phyloP scores from a whole-genome alignment of 75 land plant genomes.

The Cupressus sempervirens region DNA sequence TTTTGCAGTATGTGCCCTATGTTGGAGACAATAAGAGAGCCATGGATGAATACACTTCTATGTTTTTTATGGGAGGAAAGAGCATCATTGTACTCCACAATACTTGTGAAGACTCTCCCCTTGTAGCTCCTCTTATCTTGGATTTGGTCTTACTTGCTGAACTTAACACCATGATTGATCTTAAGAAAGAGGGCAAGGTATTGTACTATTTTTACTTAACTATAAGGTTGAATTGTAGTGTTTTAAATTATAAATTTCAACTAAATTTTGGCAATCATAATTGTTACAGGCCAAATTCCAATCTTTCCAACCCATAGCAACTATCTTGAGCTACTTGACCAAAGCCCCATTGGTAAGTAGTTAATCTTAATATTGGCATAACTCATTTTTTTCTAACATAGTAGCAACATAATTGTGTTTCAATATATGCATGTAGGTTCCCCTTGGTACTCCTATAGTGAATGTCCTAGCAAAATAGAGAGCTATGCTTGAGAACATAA shows the following conservation, averaged over 20 bases:
- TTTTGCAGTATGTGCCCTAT: slow-evolving; percentile 88
- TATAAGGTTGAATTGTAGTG: not conserved
- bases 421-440: slow-evolving; percentile 47
- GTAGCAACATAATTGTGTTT: too few species aligned
- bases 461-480: slow-evolving; percentile 95
- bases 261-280: not conserved
- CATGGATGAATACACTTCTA: slow-evolving; percentile 98
- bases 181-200: slow-evolving; percentile 86
- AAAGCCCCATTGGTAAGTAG: slow-evolving; percentile 91
- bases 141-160: slow-evolving; percentile 91
- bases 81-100: slow-evolving; percentile 95
- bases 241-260: not conserved
- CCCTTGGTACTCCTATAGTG: slow-evolving; percentile 94
- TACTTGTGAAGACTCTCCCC: slow-evolving; percentile 91
- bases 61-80: slow-evolving; percentile 94
- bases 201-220: not conserved
- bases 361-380: not conserved
- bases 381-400: not conserved
- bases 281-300: slow-evolving; percentile 79
- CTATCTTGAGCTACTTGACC: slow-evolving; percentile 88
- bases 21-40: slow-evolving; percentile 98
- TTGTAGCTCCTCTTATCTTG: slow-evolving; percentile 90
- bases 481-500: slow-evolving; percentile 92
- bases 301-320: slow-evolving; percentile 94
- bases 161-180: slow-evolving; percentile 76